Evolutionary conservation across 805 yeast genomes (phyloP).

Genomic region (Wickerhamomyces sydowiorum): DNA sequence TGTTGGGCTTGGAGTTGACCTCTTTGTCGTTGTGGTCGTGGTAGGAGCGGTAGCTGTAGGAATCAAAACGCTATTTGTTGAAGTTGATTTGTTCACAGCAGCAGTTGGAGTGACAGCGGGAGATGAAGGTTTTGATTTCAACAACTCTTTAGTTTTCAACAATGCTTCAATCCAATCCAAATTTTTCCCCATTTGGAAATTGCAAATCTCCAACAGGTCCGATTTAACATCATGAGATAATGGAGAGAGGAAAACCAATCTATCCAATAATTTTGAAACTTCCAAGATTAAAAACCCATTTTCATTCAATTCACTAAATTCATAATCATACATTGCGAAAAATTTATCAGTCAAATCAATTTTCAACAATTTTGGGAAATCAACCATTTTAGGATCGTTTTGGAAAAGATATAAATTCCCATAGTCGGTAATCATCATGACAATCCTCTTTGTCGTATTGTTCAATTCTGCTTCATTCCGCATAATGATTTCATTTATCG

Average conservation of each 20-base stretch:
- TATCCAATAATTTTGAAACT: slow-evolving; percentile 22
- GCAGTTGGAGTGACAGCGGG: slow-evolving; percentile 7
- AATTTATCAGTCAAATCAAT: slow-evolving; percentile 42
- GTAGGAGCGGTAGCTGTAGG: neutral
- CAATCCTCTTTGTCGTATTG: slow-evolving; percentile 18
- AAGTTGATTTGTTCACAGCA: neutral
- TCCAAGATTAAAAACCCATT: slow-evolving; percentile 65
- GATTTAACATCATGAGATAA: slow-evolving; percentile 14
- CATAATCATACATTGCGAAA: slow-evolving; percentile 77
- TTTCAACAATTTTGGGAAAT: slow-evolving; percentile 24
- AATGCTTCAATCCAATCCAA: slow-evolving; percentile 69
- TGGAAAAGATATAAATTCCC: slow-evolving; percentile 28
- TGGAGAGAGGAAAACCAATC: slow-evolving; percentile 16
- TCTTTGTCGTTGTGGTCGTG: neutral
- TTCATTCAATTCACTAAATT: slow-evolving; percentile 53
- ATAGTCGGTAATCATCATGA: slow-evolving; percentile 26
- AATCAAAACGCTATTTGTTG: neutral
- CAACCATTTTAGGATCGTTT: slow-evolving; percentile 13
- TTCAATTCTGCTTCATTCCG: slow-evolving; percentile 16
- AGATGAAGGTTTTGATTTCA: slow-evolving; percentile 25
- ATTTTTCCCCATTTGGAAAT: slow-evolving; percentile 38
- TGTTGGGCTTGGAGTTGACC: neutral
- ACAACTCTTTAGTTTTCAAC: slow-evolving; percentile 56
- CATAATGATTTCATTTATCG: slow-evolving; percentile 27
- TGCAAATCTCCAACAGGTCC: slow-evolving; percentile 13